A percentile compares a stretch with the other conserved stretches of the same genome.
These are phyloP conservation scores for Picea glauca DNA, from an alignment of 75 land plant species.

Conservation along the genomic window DNA sequence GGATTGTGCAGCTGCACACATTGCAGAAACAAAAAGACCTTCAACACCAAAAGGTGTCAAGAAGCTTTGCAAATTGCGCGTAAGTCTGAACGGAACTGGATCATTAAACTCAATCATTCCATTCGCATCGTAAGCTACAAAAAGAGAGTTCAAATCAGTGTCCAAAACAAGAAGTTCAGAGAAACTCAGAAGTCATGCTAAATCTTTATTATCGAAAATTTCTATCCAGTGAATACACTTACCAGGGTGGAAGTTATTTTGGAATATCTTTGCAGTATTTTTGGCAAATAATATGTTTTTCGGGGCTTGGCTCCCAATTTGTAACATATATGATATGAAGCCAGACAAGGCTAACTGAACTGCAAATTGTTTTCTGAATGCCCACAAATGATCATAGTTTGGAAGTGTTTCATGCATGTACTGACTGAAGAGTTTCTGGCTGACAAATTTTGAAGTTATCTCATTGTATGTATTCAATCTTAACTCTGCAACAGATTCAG, in stretches of 20 bases:
- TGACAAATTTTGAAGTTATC: slow-evolving; percentile 59
- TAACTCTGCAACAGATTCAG: slow-evolving; percentile 80
- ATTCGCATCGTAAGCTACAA: slow-evolving; percentile 82
- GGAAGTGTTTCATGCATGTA: slow-evolving; percentile 95
- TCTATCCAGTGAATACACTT: slow-evolving; percentile 2
- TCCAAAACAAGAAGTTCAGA: background rate
- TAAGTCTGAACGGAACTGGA: slow-evolving; percentile 91
- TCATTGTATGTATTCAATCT: slow-evolving; percentile 83
- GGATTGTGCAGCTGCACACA: slow-evolving; percentile 96
- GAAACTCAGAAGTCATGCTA: background rate
- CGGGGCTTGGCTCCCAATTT: slow-evolving; percentile 94
- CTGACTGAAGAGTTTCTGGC: slow-evolving; percentile 78
- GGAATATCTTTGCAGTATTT: slow-evolving; percentile 94
- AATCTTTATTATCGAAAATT: background rate
- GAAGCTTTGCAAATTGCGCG: slow-evolving; percentile 83
- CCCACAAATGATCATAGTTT: slow-evolving; percentile 81
- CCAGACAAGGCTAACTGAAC: slow-evolving; percentile 92
- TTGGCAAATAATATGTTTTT: slow-evolving; percentile 94
- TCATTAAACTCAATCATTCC: slow-evolving; percentile 93
- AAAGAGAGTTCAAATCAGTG: background rate
- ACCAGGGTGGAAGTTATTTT: slow-evolving; percentile 93
- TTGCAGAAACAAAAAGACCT: slow-evolving; percentile 89
- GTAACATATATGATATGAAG: slow-evolving; percentile 95
- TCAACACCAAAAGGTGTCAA: slow-evolving; percentile 94
- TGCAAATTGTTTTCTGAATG: slow-evolving; percentile 97